Evolutionary conservation across 192 early-diverging fungal genomes (phyloP), one percentile per base, ranked within the genome.

Genomic region (Backusella luteola): DNA sequence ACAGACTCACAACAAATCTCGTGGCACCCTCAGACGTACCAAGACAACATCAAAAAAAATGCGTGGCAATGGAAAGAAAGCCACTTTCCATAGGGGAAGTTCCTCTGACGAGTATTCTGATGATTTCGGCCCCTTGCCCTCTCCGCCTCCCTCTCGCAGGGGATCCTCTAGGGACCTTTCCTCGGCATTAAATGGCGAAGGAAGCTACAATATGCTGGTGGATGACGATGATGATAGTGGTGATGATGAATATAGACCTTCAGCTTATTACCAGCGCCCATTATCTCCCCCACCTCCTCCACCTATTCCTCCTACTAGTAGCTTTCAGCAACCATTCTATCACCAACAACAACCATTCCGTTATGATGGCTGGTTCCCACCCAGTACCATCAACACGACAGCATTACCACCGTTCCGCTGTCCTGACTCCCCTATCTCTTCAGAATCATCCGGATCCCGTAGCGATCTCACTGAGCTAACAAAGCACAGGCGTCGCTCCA

Each of bases 1-100:
- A 26, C 89, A 91, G 41, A 93, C 90, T 59, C 91, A 93, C 17
- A 71, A 46, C 21, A 71, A 71, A 49, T 17, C 39, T 3, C 39
- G 44, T 32, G 21, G 56, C 8, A 63, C 23, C 26, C 3, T 63
- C 8, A 23, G 23, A 63, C 56, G 56, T 29, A 63, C 23, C 23
- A 63, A 63, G 26, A 63, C 56, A 9, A 26, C 21, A 12, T 29
- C 56, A 26, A 63, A 63, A 29, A 63, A 63, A 26, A 63, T 63
- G 11, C 56, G 56, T 12, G 46, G 46, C 46, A 63, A 29, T 63
- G 56, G 56, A 29, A 63, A 63, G n/a, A 63, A 63, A 29, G 0
- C 56, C 23, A 63, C 11, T 63, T 63, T 63, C 6, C 39, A 41
- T n/a, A 36, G 44, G 19, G 42, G 21, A 26, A 32, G 44, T 46